A percentile compares a stretch with the other conserved stretches of the same genome.
These are phyloP conservation scores for Cornus suecica DNA, from an alignment of 148 eudicot genomes.

Conservation along the genomic window DNA sequence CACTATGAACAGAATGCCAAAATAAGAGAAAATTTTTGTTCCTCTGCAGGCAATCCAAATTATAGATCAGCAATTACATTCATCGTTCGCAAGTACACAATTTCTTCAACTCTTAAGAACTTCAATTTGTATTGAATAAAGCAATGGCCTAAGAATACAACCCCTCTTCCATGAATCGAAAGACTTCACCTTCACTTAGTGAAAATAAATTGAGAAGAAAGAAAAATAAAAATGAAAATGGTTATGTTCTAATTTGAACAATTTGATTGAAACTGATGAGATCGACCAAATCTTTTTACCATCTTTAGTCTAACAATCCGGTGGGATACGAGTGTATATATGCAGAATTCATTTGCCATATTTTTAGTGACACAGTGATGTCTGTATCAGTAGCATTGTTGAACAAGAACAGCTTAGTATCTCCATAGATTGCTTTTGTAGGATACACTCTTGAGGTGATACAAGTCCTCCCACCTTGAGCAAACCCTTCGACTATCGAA, in stretches of 20 bases:
- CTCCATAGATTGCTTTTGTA: constrained; percentile 46
- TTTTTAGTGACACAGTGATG: constrained; percentile 43
- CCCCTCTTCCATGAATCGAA: neutral
- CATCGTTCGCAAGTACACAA: too few species aligned
- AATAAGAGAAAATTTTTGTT: too few species aligned
- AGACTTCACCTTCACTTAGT: neutral
- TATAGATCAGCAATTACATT: too few species aligned
- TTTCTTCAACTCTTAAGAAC: too few species aligned
- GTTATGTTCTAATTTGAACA: neutral
- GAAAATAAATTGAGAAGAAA: neutral
- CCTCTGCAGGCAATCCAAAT: too few species aligned
- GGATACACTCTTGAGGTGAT: constrained; percentile 61
- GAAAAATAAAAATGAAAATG: too few species aligned
- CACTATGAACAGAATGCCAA: too few species aligned
- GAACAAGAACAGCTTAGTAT: constrained; percentile 45
- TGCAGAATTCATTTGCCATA: constrained; percentile 61
- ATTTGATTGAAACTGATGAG: neutral
- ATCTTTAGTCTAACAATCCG: neutral
- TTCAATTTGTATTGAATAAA: neutral
- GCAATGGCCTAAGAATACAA: neutral
- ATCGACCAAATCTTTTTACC: neutral
- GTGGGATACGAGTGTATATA: constrained; percentile 8
- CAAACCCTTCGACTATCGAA: constrained; percentile 60
- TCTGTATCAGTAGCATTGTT: constrained; percentile 48
- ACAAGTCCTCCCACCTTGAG: constrained; percentile 61